Base-by-base conservation (phyloP, 139 green algal species). In the Auxenochlorella pyrenoidosa region DNA sequence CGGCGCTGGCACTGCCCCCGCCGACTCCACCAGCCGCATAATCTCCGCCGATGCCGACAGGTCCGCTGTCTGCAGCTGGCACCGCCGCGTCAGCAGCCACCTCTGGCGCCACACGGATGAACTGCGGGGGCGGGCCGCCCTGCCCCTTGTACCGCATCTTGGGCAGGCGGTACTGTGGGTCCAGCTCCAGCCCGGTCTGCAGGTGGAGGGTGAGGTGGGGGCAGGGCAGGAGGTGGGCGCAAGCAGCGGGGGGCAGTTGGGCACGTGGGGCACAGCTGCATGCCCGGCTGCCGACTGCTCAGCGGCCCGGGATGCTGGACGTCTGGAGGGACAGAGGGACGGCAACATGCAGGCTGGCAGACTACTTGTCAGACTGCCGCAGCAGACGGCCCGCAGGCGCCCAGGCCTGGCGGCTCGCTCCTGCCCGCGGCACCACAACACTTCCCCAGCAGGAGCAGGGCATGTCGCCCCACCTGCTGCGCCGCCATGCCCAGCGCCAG, bases 121-220 rank as follows among this genome's bases (percentile, higher is more conserved):
- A 88, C 80, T 92, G 89, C 18, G 63, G 80, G 19, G 72, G 60
- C 22, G 84, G 72, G n/a, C 94, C 83, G 15, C 93, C 83, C 13
- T 91, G 88, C 3, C 95, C 95, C 86, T 97, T 97, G 93, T 97
- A 97, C 75, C 86, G 81, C 93, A 97, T 96, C 79, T 94, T 95
- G 59, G 95, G 95, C 89, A 97, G 91, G 88, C 96, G 96, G 92
- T 93, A 97, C 85, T 94, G 92, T 26, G 78, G 76, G 68, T 95
- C 89, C 75, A 97, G 89, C 79, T 91, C 86, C 77, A 93, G 66
- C 21, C 90, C 90, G 34, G 91, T 63, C 54, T 63, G 54, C 54
- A n/a, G n/a, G n/a, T n/a, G 59, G 59, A 34, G n/a, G 32, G 5
- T 71, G 63, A 63, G 54, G 16, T 24, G 54, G 54, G 15, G 22